phyloP scores from a whole-genome alignment of 1,284 basidiomycete species.

The Ustilago trichophora region DNA sequence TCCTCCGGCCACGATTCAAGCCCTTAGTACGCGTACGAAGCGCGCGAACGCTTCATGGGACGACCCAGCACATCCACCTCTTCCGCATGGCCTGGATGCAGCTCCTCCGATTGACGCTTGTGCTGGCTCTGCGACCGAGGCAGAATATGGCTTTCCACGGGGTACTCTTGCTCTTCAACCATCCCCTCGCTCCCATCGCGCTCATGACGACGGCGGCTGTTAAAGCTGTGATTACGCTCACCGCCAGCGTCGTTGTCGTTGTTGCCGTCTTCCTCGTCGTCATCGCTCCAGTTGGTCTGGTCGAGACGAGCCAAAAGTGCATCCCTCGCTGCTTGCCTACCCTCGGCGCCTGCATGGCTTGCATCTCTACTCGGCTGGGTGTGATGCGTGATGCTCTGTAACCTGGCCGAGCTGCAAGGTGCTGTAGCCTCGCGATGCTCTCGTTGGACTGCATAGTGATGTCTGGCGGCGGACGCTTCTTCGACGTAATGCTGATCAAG shows the following conservation, averaged over 20 bases:
- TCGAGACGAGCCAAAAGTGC: conserved; percentile 43
- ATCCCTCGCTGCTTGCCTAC: conserved; percentile 10
- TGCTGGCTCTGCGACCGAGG: conserved; percentile 12
- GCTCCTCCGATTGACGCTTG: conserved; percentile 20
- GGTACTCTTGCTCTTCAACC: conserved; percentile 4
- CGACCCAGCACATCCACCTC: conserved; percentile 19
- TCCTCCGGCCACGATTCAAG: no score
- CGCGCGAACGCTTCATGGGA: conserved; percentile 30
- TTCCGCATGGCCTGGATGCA: conserved; percentile 20
- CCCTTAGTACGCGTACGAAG: conserved; percentile 39
- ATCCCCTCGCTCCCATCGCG: conserved; percentile 10
- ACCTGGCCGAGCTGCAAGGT: conserved; percentile 10
- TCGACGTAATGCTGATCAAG: neutral
- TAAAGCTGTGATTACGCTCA: neutral
- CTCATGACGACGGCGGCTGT: neutral
- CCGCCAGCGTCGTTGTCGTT: neutral
- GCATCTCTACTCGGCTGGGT: no score
- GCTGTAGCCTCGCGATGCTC: conserved; percentile 1
- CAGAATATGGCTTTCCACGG: neutral
- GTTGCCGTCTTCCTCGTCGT: conserved; percentile 46
- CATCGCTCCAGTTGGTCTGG: conserved; percentile 50
- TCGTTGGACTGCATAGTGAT: neutral
- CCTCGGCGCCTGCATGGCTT: neutral
- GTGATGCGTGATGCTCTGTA: conserved; percentile 10
- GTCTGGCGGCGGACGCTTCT: neutral